These are phyloP conservation scores for Trichophyton mentagrophytes DNA, from an alignment of 2,329 filamentous ascomycete genomes.

Conservation along the genomic window DNA sequence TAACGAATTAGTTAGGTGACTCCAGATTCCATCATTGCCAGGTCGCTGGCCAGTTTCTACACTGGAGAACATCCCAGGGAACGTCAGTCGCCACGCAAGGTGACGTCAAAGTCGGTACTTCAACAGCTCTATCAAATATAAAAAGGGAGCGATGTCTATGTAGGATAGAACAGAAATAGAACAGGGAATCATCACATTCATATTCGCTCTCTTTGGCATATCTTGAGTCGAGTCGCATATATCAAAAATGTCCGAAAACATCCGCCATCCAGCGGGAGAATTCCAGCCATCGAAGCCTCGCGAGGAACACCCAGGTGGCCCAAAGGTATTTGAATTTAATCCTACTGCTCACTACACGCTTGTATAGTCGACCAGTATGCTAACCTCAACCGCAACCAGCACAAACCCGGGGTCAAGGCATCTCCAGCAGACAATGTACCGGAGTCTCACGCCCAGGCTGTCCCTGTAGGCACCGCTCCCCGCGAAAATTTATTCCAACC, in stretches of 20 bases:
- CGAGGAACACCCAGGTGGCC: neutral
- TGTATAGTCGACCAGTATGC: no score
- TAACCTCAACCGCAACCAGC: slow-evolving; percentile 31
- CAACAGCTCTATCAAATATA: neutral
- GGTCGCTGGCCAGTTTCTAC: neutral
- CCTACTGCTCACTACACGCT: no score
- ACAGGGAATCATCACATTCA: neutral
- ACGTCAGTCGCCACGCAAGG: neutral
- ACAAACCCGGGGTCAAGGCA: slow-evolving; percentile 49
- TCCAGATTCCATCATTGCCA: neutral
- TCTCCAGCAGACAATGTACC: slow-evolving; percentile 43
- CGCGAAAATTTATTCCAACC: slow-evolving; percentile 36
- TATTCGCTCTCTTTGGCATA: neutral
- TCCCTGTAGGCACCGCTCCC: slow-evolving; percentile 53
- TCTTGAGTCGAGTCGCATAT: no score
- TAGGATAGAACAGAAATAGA: neutral
- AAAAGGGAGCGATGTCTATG: neutral
- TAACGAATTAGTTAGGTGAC: neutral
- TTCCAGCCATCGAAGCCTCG: neutral
- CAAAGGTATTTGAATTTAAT: neutral
- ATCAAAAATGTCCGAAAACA: neutral
- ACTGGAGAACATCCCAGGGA: neutral
- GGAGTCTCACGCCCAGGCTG: slow-evolving; percentile 51
- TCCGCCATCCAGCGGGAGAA: neutral
- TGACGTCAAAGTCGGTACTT: neutral